A percentile compares a stretch with the other conserved stretches of the same genome.
These are phyloP conservation scores for Bipolaris oryzae DNA, from an alignment of 2,329 filamentous ascomycete genomes.

Conservation along the genomic window DNA sequence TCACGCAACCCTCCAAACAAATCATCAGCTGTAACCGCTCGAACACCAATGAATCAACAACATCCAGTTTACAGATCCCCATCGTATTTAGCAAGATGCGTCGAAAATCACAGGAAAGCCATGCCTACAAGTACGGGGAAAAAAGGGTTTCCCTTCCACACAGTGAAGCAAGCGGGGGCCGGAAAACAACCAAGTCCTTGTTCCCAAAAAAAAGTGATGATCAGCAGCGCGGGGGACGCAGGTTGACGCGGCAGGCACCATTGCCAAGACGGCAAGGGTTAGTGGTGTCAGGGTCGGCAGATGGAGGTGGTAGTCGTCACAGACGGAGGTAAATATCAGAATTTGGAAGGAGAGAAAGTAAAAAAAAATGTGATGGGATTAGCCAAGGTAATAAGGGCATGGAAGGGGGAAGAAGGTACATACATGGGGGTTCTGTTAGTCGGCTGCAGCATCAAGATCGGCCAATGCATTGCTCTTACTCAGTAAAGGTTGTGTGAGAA, in stretches of 20 bases:
- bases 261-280: neutral
- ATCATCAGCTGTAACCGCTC: neutral
- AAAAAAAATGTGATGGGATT: neutral
- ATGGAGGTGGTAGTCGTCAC: neutral
- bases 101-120: neutral
- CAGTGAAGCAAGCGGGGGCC: neutral
- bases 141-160: neutral
- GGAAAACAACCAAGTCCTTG: neutral
- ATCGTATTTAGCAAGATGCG: neutral
- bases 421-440: too few relatives aligned
- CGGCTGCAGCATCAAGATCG: neutral
- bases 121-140: neutral
- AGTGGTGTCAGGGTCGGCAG: neutral
- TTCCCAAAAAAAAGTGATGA: neutral
- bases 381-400: neutral
- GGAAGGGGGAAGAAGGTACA: too few relatives aligned
- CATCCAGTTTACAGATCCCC: neutral
- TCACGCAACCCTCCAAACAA: constrained; percentile 6
- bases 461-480: neutral
- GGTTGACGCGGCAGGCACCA: neutral
- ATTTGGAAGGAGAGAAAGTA: neutral
- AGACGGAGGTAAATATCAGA: neutral
- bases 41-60: neutral
- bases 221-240: neutral
- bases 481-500: neutral